Base-by-base conservation (phyloP, 73 alveolate genomes). In the Paramecium primaurelia region DNA sequence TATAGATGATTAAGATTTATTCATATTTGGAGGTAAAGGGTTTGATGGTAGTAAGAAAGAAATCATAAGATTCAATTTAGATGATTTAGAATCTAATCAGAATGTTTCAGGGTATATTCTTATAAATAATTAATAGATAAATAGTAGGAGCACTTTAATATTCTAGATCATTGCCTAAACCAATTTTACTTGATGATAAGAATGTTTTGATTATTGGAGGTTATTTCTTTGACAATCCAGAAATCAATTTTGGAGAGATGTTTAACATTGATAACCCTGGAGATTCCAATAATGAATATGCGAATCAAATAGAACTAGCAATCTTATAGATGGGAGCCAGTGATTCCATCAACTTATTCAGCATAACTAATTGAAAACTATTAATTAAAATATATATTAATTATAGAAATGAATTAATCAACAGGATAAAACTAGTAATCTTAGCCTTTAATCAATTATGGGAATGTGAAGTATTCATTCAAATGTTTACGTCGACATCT, bases 31-130 rank as follows among this genome's bases (percentile, higher is more conserved):
- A 47, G 91, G 91, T 2, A 80, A 80, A 25, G 91, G 91, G 1
- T 32, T 45, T 44, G 91, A 80, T 7, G 91, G 91, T 40, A 80
- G 91, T 22, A 45, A 42, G 49, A 80, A 80, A 80, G 91, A 80
- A 14, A 47, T 80, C 10, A 47, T 80, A 42, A 18, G 75, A 80
- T 80, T 80, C 26, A 73, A 73, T 73, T 16, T 12, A 8, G 71
- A 40, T 40, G 91, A 80, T 6, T 80, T 80, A 80, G 91, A 80
- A 80, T 40, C 47, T 1, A 80, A 80, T 47, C 51, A 80, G n/a
- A 80, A 80, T 49, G 58, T 44, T 11, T 80, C 91, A 45, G 91
- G 91, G 91, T 80, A 80, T 45, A 20, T 10, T 16, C 16, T 37
- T 4, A 73, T 80, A 20, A 14, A 75, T 75, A 32, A 32, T 40